Percentiles rank a stretch among this genome's conserved stretches.
These are phyloP conservation scores for Laetiporus sulphureus DNA, from an alignment of 1,284 basidiomycete genomes.

Conservation along the genomic window DNA sequence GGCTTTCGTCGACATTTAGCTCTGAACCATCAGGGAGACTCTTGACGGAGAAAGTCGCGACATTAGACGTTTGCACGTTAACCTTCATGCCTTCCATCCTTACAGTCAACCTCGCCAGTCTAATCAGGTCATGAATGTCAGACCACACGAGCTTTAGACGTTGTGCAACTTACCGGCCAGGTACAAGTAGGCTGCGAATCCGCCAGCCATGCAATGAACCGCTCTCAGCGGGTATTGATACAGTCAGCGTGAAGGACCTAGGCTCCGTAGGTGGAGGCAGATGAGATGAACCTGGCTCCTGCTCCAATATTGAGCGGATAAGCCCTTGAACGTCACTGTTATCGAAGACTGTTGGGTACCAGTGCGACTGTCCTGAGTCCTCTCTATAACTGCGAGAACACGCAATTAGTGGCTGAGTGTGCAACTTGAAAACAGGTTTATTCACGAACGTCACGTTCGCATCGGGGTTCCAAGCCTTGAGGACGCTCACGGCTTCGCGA, in stretches of 20 bases:
- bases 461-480: constrained; percentile 49
- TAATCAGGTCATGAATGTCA: constrained; percentile 8
- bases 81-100: constrained; percentile 14
- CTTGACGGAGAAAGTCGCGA: constrained; percentile 32
- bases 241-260: constrained; percentile 56
- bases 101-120: constrained; percentile 29
- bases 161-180: constrained; percentile 47
- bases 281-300: not conserved
- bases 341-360: constrained; percentile 58
- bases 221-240: constrained; percentile 55
- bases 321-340: constrained; percentile 52
- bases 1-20: constrained; percentile 12
- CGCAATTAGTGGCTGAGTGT: not conserved
- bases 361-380: constrained; percentile 57
- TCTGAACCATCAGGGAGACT: constrained; percentile 3
- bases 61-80: constrained; percentile 34
- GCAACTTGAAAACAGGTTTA: too few relatives aligned
- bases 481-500: constrained; percentile 49
- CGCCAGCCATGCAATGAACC: constrained; percentile 62
- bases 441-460: constrained; percentile 48
- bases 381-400: constrained; percentile 47
- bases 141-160: too few relatives aligned
- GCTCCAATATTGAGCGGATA: constrained; percentile 24
- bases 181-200: constrained; percentile 44
- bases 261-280: constrained; percentile 2